Percentiles rank a stretch among this genome's conserved stretches.
Evolutionary conservation across 2,329 filamentous ascomycete species (phyloP).

Genomic region (Pseudopithomyces chartarum): DNA sequence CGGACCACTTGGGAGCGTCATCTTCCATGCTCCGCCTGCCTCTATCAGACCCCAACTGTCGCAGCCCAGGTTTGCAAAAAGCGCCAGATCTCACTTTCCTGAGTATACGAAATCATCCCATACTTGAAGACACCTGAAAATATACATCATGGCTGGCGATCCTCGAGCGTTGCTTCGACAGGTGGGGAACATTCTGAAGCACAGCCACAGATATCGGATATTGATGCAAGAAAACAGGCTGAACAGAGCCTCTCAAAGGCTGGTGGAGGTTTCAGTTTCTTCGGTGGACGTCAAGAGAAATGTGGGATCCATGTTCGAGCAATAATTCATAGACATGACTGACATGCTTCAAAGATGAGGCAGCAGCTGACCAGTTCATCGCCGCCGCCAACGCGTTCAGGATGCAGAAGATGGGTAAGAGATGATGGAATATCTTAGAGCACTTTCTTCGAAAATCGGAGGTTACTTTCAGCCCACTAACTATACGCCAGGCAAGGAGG

Average conservation of each 20-base stretch:
- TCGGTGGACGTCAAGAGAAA: constrained; percentile 85
- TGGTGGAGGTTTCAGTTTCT: constrained; percentile 82
- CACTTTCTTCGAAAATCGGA: not conserved
- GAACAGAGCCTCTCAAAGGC: constrained; percentile 80
- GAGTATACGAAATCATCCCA: not conserved
- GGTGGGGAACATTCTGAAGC: constrained; percentile 37
- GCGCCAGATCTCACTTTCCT: constrained; percentile 5
- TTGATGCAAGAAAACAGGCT: constrained; percentile 63
- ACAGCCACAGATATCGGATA: constrained; percentile 38
- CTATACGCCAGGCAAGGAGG: constrained; percentile 71
- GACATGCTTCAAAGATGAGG: constrained; percentile 60
- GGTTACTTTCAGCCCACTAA: constrained; percentile 11
- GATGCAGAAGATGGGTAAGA: constrained; percentile 79
- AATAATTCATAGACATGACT: constrained; percentile 4
- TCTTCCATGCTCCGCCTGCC: constrained; percentile 41
- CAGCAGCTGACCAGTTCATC: constrained; percentile 83
- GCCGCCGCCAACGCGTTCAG: constrained; percentile 92
- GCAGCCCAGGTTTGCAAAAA: constrained; percentile 2
- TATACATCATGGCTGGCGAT: constrained; percentile 40
- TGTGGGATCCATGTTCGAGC: constrained; percentile 44
- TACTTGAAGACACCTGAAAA: constrained; percentile 13
- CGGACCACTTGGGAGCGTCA: constrained; percentile 37
- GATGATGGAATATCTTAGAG: not conserved
- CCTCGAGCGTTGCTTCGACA: constrained; percentile 44
- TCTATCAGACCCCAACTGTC: constrained; percentile 23